Conservation (phyloP, 495 filamentous ascomycete species). For the Neurospora sp. region DNA sequence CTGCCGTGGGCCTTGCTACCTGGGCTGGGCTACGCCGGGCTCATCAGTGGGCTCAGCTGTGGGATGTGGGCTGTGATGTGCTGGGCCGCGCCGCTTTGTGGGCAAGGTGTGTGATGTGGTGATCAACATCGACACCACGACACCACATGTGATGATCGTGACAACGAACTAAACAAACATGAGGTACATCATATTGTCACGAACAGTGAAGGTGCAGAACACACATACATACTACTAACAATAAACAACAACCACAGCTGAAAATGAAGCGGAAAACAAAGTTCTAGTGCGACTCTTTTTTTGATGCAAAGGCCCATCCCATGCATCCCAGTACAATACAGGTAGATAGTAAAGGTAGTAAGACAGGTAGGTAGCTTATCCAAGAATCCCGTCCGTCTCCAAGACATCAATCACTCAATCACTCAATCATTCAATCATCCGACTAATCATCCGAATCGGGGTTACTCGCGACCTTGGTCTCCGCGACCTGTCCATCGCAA, state of each 20-base stretch:
- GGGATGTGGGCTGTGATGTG: not conserved
- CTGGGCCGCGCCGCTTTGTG: not conserved
- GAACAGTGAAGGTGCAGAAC: not conserved
- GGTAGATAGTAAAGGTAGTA: not conserved
- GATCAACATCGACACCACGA: not conserved
- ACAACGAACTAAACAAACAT: not conserved
- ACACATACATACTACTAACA: not conserved
- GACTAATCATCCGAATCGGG: not conserved
- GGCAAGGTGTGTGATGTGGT: not conserved
- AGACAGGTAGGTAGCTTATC: not conserved
- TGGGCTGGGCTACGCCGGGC: not conserved
- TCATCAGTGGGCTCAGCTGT: not conserved
- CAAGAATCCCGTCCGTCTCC: not conserved
- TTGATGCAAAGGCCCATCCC: not conserved
- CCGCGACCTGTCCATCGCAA: slow-evolving; percentile 20
- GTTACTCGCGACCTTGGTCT: slow-evolving; percentile 5
- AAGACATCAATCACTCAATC: not conserved
- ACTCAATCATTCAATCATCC: not conserved
- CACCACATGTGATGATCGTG: not conserved
- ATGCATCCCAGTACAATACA: not conserved
- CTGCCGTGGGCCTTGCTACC: not conserved
- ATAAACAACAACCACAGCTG: not conserved
- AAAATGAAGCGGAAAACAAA: not conserved
- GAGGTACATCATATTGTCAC: not conserved
- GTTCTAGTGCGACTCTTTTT: not conserved